phyloP scores from a whole-genome alignment of 2,329 filamentous ascomycete genomes.

The Colletotrichum sp. region DNA sequence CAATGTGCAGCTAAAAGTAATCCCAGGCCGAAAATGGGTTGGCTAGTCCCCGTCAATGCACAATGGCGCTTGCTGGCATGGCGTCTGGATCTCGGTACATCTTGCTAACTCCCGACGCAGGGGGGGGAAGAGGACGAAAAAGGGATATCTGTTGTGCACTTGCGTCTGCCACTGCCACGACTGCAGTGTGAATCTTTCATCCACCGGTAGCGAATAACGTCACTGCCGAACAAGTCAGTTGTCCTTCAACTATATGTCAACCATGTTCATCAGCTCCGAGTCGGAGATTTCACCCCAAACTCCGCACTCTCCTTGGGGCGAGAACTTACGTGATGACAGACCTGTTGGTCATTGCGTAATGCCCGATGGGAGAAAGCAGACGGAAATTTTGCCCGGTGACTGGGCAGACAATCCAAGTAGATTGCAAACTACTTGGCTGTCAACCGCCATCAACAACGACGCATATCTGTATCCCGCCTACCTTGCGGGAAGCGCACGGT shows the following conservation, averaged over 20 bases:
- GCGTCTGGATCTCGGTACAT: not conserved
- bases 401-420: not conserved
- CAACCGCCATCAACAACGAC: not conserved
- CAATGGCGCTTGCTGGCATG: not conserved
- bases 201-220: not conserved
- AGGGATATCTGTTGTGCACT: not conserved
- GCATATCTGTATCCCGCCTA: not conserved
- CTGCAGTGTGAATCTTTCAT: not conserved
- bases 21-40: not conserved
- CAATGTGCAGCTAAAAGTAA: not conserved
- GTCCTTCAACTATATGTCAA: not conserved
- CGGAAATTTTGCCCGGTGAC: not conserved
- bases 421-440: not conserved
- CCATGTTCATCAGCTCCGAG: not conserved
- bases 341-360: not conserved
- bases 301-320: not conserved
- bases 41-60: not conserved
- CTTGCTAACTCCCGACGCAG: not conserved
- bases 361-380: not conserved
- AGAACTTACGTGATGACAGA: constrained; percentile 2
- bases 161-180: not conserved
- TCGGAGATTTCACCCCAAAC: not conserved
- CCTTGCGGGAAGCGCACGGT: not conserved
- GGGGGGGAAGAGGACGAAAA: not conserved
- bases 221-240: not conserved